These are phyloP conservation scores for Cutaneotrichosporon mucoides DNA, from an alignment of 1,284 basidiomycete genomes.

Conservation along the genomic window DNA sequence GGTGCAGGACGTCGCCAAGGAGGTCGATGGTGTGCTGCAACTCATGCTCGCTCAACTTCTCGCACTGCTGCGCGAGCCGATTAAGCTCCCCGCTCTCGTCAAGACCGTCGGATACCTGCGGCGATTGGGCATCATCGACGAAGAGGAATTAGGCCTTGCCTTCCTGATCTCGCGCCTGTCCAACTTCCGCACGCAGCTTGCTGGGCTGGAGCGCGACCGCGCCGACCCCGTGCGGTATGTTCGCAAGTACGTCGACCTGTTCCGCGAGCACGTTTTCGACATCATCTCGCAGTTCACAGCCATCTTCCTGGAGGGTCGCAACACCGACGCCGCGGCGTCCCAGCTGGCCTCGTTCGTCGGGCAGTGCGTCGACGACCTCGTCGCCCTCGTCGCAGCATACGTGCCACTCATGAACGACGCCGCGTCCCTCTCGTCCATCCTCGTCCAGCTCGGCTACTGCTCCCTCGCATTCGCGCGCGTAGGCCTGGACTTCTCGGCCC, in stretches of 20 bases:
- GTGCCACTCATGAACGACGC: slow-evolving; percentile 58
- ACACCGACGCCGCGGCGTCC: slow-evolving; percentile 37
- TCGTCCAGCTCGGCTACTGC: slow-evolving; percentile 89
- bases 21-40: slow-evolving; percentile 63
- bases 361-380: slow-evolving; percentile 56
- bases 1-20: slow-evolving; percentile 60
- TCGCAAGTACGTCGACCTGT: slow-evolving; percentile 81
- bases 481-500: slow-evolving; percentile 74
- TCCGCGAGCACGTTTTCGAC: slow-evolving; percentile 88
- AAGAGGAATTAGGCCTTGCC: slow-evolving; percentile 62
- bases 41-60: slow-evolving; percentile 62
- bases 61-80: slow-evolving; percentile 70
- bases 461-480: slow-evolving; percentile 84
- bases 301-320: slow-evolving; percentile 68
- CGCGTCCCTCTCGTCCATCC: slow-evolving; percentile 69
- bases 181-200: slow-evolving; percentile 54
- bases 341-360: slow-evolving; percentile 59
- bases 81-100: slow-evolving; percentile 83
- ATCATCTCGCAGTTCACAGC: slow-evolving; percentile 82
- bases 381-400: slow-evolving; percentile 48
- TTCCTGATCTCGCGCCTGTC: slow-evolving; percentile 63
- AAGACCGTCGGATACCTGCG: slow-evolving; percentile 81
- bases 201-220: slow-evolving; percentile 46
- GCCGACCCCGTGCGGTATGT: slow-evolving; percentile 72
- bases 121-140: slow-evolving; percentile 63